These are phyloP conservation scores for Garcia nutans DNA, from an alignment of 345 rosid genomes.

Conservation along the genomic window DNA sequence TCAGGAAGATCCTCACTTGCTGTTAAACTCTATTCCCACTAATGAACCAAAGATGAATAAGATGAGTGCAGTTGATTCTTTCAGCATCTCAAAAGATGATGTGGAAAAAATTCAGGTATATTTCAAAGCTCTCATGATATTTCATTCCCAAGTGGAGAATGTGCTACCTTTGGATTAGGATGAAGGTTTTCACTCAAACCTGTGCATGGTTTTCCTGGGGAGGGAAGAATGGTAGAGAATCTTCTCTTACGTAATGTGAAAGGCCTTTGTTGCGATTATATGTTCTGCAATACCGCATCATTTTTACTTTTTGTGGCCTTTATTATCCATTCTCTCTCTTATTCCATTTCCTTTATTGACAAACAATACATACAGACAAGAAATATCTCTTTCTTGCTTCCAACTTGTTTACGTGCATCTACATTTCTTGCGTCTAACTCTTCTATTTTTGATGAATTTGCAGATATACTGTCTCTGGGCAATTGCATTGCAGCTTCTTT, in stretches of 20 bases:
- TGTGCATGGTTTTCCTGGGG: not conserved
- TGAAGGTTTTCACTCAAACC: not conserved
- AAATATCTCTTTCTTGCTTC: not conserved
- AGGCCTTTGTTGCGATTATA: not conserved
- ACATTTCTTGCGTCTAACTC: not conserved
- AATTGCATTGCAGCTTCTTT: slow-evolving; percentile 78
- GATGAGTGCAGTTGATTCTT: slow-evolving; percentile 36
- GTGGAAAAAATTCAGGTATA: slow-evolving; percentile 73
- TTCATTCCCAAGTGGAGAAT: not conserved
- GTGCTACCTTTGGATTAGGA: not conserved
- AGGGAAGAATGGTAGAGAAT: not conserved
- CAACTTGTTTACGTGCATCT: not conserved
- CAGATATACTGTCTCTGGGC: slow-evolving; percentile 81
- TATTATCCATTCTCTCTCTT: not conserved
- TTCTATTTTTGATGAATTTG: slow-evolving; percentile 22
- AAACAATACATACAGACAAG: not conserved
- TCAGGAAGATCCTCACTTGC: slow-evolving; percentile 46
- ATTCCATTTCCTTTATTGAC: not conserved
- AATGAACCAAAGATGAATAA: slow-evolving; percentile 40
- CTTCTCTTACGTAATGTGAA: not conserved
- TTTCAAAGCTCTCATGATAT: not conserved
- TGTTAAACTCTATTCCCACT: slow-evolving; percentile 26
- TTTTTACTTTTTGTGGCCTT: not conserved
- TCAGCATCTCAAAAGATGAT: slow-evolving; percentile 59
- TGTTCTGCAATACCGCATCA: not conserved